phyloP scores from a whole-genome alignment of 1,284 basidiomycete species.

The Inonotus hispidus region DNA sequence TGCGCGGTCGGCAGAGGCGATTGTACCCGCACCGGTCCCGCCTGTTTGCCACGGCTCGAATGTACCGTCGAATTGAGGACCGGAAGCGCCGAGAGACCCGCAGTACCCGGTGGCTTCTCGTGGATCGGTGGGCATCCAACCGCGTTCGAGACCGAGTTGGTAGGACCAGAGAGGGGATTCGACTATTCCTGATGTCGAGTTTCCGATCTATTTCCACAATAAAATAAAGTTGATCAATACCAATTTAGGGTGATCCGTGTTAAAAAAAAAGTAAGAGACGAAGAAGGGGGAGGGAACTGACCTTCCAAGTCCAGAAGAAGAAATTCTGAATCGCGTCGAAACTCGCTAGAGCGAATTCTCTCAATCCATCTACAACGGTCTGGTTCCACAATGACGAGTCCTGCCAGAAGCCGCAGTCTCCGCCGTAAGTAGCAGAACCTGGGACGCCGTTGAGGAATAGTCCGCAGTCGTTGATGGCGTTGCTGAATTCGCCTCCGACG shows the following conservation, averaged over 20 bases:
- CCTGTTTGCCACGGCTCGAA: constrained; percentile 75
- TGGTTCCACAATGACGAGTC: constrained; percentile 35
- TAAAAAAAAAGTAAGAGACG: neutral
- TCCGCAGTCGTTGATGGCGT: constrained; percentile 45
- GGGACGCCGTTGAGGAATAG: constrained; percentile 43
- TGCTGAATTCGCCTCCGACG: constrained; percentile 44
- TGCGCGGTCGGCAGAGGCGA: constrained; percentile 43
- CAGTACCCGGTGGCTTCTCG: constrained; percentile 65
- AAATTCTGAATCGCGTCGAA: constrained; percentile 45
- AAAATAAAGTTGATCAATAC: constrained; percentile 12
- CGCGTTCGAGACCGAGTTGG: constrained; percentile 45
- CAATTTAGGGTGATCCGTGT: too few relatives aligned
- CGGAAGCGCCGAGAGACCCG: constrained; percentile 38
- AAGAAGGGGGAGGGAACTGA: neutral
- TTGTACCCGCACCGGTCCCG: constrained; percentile 62
- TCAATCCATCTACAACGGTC: constrained; percentile 30
- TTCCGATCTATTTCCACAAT: constrained; percentile 40
- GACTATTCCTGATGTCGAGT: constrained; percentile 36
- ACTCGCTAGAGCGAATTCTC: constrained; percentile 30
- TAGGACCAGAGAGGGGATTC: constrained; percentile 46
- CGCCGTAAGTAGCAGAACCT: constrained; percentile 29
- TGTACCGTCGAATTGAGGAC: constrained; percentile 47
- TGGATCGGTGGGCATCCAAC: constrained; percentile 80
- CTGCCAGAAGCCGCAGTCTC: constrained; percentile 33
- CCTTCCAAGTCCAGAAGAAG: constrained; percentile 56